Conservation (phyloP, 371 early-diverging fungal species). For the Mortierella sp. region DNA sequence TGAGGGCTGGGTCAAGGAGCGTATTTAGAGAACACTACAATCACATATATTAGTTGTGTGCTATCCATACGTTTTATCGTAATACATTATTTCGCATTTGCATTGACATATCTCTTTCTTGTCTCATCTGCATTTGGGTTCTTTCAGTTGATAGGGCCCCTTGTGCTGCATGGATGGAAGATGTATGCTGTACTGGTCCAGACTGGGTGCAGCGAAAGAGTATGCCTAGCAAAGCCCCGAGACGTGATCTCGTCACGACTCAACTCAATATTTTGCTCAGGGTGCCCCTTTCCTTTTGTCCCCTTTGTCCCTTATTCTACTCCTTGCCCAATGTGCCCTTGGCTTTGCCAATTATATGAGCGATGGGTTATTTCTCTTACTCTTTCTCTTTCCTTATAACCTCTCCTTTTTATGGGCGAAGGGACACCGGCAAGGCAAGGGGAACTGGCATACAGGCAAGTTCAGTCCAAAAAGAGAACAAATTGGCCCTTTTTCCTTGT, state of each 20-base stretch:
- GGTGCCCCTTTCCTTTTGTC: background rate
- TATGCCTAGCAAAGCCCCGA: background rate
- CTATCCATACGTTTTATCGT: background rate
- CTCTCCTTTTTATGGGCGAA: background rate
- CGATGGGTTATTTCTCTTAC: background rate
- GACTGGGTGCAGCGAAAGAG: background rate
- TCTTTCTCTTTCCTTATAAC: background rate
- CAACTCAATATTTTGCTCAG: background rate
- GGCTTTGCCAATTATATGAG: background rate
- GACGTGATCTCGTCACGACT: constrained; percentile 2
- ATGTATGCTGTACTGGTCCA: background rate
- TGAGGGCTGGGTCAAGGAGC: constrained; percentile 85
- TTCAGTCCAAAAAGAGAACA: background rate
- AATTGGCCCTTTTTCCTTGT: background rate
- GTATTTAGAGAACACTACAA: constrained; percentile 37
- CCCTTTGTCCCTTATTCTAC: background rate
- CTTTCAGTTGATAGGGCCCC: background rate
- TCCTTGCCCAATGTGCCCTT: background rate
- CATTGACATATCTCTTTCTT: background rate
- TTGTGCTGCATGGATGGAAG: background rate
- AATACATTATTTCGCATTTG: background rate
- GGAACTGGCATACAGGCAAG: background rate
- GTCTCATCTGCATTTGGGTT: background rate
- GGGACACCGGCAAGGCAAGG: constrained; percentile 7
- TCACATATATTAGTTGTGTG: too few relatives aligned